A percentile compares a stretch with the other conserved stretches of the same genome.
These are phyloP conservation scores for Quercus phellos DNA, from an alignment of 331 rosid species.

Conservation along the genomic window DNA sequence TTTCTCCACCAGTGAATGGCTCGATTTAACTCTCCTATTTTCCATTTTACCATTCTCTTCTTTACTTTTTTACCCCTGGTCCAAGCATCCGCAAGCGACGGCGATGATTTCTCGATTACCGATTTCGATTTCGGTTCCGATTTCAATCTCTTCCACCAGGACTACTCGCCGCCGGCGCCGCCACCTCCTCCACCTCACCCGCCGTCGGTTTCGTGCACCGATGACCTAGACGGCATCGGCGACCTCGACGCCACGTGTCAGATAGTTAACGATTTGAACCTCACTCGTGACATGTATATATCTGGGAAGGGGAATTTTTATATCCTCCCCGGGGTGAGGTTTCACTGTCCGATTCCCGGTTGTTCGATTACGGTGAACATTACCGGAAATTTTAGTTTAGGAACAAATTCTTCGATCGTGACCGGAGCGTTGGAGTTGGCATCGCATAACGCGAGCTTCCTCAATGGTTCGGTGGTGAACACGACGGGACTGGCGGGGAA, in stretches of 20 bases:
- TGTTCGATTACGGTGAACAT: constrained; percentile 69
- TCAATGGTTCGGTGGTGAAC: constrained; percentile 63
- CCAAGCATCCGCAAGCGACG: constrained; percentile 31
- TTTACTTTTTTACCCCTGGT: constrained; percentile 14
- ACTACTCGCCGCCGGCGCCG: constrained; percentile 96
- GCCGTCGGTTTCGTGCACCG: constrained; percentile 81
- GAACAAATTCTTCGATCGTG: constrained; percentile 64
- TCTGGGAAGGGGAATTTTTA: constrained; percentile 91
- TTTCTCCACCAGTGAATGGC: constrained; percentile 69
- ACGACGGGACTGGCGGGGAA: constrained; percentile 79
- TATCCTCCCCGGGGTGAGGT: constrained; percentile 83
- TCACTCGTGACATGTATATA: constrained; percentile 88
- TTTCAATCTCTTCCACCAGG: constrained; percentile 75
- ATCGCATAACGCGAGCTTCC: constrained; percentile 63
- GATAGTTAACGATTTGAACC: constrained; percentile 72
- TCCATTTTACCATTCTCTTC: constrained; percentile 28
- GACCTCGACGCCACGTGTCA: constrained; percentile 81
- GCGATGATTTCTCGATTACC: constrained; percentile 33
- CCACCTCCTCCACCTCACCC: constrained; percentile 98
- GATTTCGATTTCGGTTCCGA: constrained; percentile 66
- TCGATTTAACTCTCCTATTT: constrained; percentile 55
- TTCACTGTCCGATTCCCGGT: constrained; percentile 66
- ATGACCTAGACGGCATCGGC: constrained; percentile 87
- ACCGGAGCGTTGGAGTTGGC: constrained; percentile 76
- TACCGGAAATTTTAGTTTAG: constrained; percentile 84